Evolutionary conservation across 768 basidiomycete species (phyloP).

Genomic region (Tricholoma saponaceum): DNA sequence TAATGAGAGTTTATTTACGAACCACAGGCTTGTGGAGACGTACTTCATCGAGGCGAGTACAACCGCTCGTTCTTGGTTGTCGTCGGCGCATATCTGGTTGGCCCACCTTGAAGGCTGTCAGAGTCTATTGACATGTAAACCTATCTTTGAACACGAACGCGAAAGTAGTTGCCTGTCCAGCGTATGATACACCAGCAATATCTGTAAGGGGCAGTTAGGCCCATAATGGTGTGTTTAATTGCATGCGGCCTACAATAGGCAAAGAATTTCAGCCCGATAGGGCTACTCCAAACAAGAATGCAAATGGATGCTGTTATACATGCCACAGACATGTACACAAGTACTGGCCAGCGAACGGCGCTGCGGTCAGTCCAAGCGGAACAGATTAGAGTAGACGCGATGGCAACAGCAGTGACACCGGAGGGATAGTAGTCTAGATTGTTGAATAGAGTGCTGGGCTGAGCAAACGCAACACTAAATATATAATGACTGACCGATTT

Average conservation of each 20-base stretch:
- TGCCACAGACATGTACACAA: conserved; percentile 58
- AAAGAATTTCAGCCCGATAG: conserved; percentile 65
- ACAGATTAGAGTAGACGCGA: conserved; percentile 58
- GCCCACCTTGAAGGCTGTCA: conserved; percentile 50
- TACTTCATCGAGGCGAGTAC: conserved; percentile 79
- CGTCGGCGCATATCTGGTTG: conserved; percentile 71
- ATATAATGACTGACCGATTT: conserved; percentile 39
- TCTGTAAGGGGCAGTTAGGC: conserved; percentile 25
- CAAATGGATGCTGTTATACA: conserved; percentile 51
- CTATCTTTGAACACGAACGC: conserved; percentile 37
- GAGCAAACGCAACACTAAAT: not conserved
- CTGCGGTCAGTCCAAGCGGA: conserved; percentile 62
- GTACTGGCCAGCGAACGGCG: conserved; percentile 55
- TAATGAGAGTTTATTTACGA: not conserved
- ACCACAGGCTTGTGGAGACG: conserved; percentile 5
- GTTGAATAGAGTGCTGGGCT: not conserved
- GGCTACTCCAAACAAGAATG: conserved; percentile 58
- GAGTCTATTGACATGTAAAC: not conserved
- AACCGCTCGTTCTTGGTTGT: conserved; percentile 64
- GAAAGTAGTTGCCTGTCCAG: conserved; percentile 75
- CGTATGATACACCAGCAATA: conserved; percentile 62
- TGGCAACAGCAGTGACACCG: conserved; percentile 62
- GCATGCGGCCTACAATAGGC: conserved; percentile 55
- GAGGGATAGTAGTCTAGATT: conserved; percentile 45
- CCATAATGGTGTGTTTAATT: not conserved